Base-by-base conservation (phyloP, 1,139 yeast genomes). In the Diutina sp. region DNA sequence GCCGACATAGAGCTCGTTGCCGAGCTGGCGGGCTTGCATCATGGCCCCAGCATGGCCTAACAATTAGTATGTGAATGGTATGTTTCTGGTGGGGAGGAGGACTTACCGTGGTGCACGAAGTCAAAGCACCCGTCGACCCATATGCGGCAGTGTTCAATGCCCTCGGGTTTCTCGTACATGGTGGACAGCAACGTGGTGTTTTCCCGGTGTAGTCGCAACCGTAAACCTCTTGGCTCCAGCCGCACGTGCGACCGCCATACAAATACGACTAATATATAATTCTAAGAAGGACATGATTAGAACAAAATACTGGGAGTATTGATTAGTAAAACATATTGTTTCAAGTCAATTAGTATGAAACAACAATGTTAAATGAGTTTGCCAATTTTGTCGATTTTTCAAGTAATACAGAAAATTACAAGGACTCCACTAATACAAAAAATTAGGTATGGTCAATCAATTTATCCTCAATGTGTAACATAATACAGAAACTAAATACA, bases 41-140 rank as follows among this genome's bases (percentile, higher is more conserved):
- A 93, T 84, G 30, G 98, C 99, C 25, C 97, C 97, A 1, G 97
- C 96, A 65, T 93, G 99, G 46, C 93, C 85, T 77, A 51, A 16
- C 14, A 46, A 52, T 55, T 55, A 57, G 60, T 56, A 51, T 55
- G 16, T 61, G 62, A 62, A 59, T 53, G 46, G 46, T 11, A 35
- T 52, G 35, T 51, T n/a, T n/a, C n/a, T n/a, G n/a, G n/a, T n/a
- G n/a, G n/a, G 14, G 30, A 7, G 12, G 25, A 16, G 11, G 16
- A 73, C 84, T 57, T 73, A 78, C 93, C 99, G 65, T 93, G 98
- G 67, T 93, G 99, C 47, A 96, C 90, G 72, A 93, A 93, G 68
- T 93, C 99, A 71, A 93, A 93, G 66, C 99, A 93, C 0, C 99
- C 99, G 67, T 93, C 99, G 50, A 93, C 83, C 99, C 98, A 93